Base-by-base conservation (phyloP, 495 filamentous ascomycete species). In the Penicillium bovifimosum region DNA sequence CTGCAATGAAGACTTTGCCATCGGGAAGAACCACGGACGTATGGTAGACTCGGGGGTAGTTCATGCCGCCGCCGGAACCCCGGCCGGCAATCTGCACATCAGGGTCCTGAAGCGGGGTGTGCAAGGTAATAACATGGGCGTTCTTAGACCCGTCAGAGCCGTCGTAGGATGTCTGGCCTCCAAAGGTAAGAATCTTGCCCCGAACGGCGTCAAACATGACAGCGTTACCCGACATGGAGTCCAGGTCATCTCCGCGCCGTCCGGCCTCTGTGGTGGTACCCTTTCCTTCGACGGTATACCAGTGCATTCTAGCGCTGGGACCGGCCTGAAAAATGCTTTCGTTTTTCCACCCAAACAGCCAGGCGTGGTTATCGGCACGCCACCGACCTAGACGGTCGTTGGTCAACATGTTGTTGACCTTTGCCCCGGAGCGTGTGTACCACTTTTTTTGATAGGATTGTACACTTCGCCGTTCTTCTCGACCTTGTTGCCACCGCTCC, bases 311-410 rank as follows among this genome's bases (percentile, higher is more conserved):
- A n/a, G n/a, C n/a, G 50, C 68, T 75, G 3, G 80, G 80, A 6
- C 80, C 79, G 16, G 78, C 80, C 59, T 83, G 78, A 68, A 84
- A 80, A 17, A 80, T 70, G 24, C 54, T 74, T 6, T 62, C 65
- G 34, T 70, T 58, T 58, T 79, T 83, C 76, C 80, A 84, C 1
- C 64, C 79, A 49, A 82, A 84, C 6, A 83, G 70, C 80, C 80
- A 82, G n/a, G 54, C 76, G 55, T 66, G 64, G 50, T 66, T 65
- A 26, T 67, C 61, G 20, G 46, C 48, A 20, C 60, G 52, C 53
- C 63, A 64, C 9, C 69, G 56, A 56, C 58, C 35, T 17, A 54
- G 44, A 32, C 39, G 53, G 59, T 85, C 82, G 7, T 60, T 54
- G 1, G 81, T 85, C 24, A 78, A 49, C 72, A 84, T 81, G 1